Conservation (phyloP, 2,329 filamentous ascomycete species). For the Tolypocladium endophyticum region DNA sequence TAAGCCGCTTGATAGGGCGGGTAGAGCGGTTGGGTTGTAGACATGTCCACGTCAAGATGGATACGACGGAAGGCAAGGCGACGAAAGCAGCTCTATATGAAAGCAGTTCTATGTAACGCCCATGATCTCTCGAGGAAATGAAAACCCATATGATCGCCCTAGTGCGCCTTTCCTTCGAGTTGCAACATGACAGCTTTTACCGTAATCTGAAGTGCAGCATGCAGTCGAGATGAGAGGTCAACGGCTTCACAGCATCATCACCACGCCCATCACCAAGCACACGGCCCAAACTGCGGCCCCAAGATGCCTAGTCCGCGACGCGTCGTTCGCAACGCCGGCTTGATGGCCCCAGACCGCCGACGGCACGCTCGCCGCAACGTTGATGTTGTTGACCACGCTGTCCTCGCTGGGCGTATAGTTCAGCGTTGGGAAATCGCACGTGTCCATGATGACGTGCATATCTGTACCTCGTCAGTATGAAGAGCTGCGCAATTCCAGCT, state of each 20-base stretch:
- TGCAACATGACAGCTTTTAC: background rate
- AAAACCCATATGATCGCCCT: background rate
- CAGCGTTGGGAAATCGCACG: constrained; percentile 20
- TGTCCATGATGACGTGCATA: constrained; percentile 23
- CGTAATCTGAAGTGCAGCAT: background rate
- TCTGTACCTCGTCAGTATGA: constrained; percentile 11
- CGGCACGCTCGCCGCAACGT: constrained; percentile 21
- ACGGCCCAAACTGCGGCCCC: background rate
- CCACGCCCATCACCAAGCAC: background rate
- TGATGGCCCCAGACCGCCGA: constrained; percentile 4
- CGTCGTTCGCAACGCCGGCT: background rate
- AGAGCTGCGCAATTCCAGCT: background rate
- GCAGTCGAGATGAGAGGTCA: background rate
- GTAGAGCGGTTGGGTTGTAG: no score
- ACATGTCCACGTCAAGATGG: no score
- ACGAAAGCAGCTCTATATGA: background rate
- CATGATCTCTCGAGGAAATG: background rate
- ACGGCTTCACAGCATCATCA: constrained; percentile 1
- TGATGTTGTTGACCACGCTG: constrained; percentile 18
- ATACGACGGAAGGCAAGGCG: no score
- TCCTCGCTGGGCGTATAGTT: constrained; percentile 20
- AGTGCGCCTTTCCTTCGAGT: background rate
- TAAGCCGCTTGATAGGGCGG: no score
- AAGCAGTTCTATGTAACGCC: background rate
- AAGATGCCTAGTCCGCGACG: background rate